A percentile compares a stretch with the other conserved stretches of the same genome.
phyloP scores from a whole-genome alignment of 495 filamentous ascomycete species.

The Penicillium subrubescens region DNA sequence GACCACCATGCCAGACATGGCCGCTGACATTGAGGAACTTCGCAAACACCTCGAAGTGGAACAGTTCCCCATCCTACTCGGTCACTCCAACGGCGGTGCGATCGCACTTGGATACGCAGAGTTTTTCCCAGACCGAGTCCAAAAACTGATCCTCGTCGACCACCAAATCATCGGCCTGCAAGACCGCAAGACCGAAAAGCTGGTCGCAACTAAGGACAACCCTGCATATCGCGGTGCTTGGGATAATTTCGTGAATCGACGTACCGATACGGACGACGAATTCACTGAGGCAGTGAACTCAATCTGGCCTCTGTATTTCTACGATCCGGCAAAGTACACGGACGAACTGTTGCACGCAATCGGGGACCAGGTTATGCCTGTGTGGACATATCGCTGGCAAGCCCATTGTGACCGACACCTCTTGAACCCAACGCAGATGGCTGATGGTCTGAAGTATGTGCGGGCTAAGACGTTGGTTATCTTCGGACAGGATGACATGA shows the following conservation, averaged over 20 bases:
- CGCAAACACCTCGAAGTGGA: conserved; percentile 16
- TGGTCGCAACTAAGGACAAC: conserved; percentile 9
- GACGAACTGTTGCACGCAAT: conserved; percentile 9
- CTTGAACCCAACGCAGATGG: conserved; percentile 14
- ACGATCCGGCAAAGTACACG: conserved; percentile 14
- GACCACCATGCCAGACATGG: conserved; percentile 22
- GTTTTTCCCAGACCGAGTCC: conserved; percentile 19
- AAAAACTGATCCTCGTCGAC: conserved; percentile 21
- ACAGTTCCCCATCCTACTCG: conserved; percentile 12
- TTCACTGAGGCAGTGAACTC: conserved; percentile 12
- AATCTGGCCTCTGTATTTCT: conserved; percentile 25
- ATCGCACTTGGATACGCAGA: conserved; percentile 27
- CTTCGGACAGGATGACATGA: conserved; percentile 21
- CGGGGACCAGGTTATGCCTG: conserved; percentile 10
- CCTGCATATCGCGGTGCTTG: conserved; percentile 10
- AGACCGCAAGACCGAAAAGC: not conserved
- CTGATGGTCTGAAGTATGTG: conserved; percentile 13
- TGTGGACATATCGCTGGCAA: conserved; percentile 16
- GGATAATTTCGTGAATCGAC: conserved; percentile 7
- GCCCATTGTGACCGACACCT: conserved; percentile 14
- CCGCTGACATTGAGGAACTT: conserved; percentile 21
- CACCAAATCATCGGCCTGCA: conserved; percentile 19
- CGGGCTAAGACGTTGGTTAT: conserved; percentile 25
- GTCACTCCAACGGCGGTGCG: conserved; percentile 30
- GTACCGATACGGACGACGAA: conserved; percentile 9